Percentiles rank a stretch among this genome's conserved stretches.
phyloP scores from a whole-genome alignment of 83 land plant species.

The Picea abies region DNA sequence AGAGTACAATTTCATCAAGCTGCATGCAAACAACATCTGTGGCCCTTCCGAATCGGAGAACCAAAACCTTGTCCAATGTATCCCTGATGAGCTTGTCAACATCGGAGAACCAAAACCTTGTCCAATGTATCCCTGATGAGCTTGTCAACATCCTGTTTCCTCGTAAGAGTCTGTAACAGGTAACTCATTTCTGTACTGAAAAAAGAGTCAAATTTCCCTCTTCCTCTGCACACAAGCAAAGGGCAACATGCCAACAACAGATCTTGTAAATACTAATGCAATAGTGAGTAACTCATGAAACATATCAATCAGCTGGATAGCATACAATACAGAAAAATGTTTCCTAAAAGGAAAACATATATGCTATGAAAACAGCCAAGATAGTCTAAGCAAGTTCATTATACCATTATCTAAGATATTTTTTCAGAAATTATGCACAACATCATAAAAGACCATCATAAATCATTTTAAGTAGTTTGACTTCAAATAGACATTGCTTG shows the following conservation, averaged over 20 bases:
- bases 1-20: conserved; percentile 79
- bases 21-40: conserved; percentile 80
- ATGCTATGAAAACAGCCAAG: not conserved
- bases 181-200: conserved; percentile 41
- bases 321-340: not conserved
- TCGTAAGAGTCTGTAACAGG: conserved; percentile 51
- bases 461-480: too few relatives aligned
- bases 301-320: not conserved
- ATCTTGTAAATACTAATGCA: too few relatives aligned
- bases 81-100: conserved; percentile 76
- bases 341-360: not conserved
- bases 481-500: too few relatives aligned
- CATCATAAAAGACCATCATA: too few relatives aligned
- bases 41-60: conserved; percentile 85
- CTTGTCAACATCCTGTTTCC: conserved; percentile 74
- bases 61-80: conserved; percentile 87
- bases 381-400: not conserved
- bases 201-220: too few relatives aligned
- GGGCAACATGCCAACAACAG: too few relatives aligned
- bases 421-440: too few relatives aligned
- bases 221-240: too few relatives aligned
- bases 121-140: conserved; percentile 83
- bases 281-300: not conserved
- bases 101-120: conserved; percentile 84
- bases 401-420: not conserved